Base-by-base conservation (phyloP, 192 early-diverging fungal species). In the Coemansia sp. region DNA sequence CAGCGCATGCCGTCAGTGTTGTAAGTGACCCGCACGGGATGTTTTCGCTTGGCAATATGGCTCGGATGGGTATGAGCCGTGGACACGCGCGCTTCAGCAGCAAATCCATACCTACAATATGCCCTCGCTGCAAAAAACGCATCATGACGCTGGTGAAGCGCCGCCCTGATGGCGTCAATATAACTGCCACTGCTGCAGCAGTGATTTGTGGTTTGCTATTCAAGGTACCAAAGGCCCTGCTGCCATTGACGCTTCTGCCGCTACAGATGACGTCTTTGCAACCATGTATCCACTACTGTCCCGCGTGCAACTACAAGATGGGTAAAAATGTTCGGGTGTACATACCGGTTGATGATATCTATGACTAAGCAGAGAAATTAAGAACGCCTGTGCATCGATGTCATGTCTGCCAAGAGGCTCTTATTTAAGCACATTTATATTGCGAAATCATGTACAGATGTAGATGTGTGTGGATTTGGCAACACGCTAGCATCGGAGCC, bases 241-340 rank as follows among this genome's bases (percentile, higher is more conserved):
- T 73, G 18, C 76, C 76, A 4, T 46, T 79, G 35, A 71, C 76
- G 7, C 48, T 72, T 63, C 53, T 79, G 42, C 76, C 76, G 4
- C 63, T 79, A 62, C 76, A 79, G 61, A 51, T 79, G 55, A 73
- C 59, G 37, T 63, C 71, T 31, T 59, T 79, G 55, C 61, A 79
- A 13, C 60, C 67, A 4, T 61, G 61, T 35, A 43, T 70, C 13
- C 76, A 79, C 40, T 73, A 70, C 61, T 79, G 76, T 25, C 71
- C 77, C 1, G 53, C 23, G 16, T 79, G 77, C 64, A 73, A 74
- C 26, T 79, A 63, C 68, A 79, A 79, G 39, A 31, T 79, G 23
- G 77, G 77, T 15, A 79, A 74, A 52, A 73, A 79, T 56, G 65
- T 79, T 46, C 68, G 59, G 28, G 62, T 79, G 28, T 42, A 56